Conservation (phyloP, 2,329 filamentous ascomycete species). For the Colletotrichum sp. region DNA sequence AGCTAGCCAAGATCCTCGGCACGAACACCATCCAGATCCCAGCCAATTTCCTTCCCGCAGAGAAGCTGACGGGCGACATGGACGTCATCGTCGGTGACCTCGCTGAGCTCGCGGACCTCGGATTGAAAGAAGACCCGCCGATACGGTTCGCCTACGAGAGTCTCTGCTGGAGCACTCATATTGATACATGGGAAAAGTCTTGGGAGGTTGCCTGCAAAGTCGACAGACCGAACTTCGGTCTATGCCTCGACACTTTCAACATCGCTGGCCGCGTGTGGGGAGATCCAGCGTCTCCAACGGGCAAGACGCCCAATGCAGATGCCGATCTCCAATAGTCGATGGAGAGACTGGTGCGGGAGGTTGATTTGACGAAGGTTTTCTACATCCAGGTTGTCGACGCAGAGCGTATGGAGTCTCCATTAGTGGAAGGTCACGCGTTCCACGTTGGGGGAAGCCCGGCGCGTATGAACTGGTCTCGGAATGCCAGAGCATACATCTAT, state of each 20-base stretch:
- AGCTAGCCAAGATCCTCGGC: slow-evolving; percentile 62
- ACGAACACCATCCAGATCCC: slow-evolving; percentile 79
- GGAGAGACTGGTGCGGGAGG: slow-evolving; percentile 49
- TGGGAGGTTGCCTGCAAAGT: slow-evolving; percentile 72
- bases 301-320: slow-evolving; percentile 59
- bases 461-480: slow-evolving; percentile 68
- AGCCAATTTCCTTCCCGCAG: slow-evolving; percentile 65
- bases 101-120: slow-evolving; percentile 68
- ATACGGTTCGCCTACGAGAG: slow-evolving; percentile 76
- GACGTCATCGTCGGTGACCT: slow-evolving; percentile 66
- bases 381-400: slow-evolving; percentile 80
- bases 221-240: slow-evolving; percentile 71
- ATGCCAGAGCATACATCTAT: slow-evolving; percentile 64
- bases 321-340: slow-evolving; percentile 57
- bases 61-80: slow-evolving; percentile 47
- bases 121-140: slow-evolving; percentile 54
- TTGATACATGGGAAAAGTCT: slow-evolving; percentile 72
- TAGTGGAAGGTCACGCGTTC: slow-evolving; percentile 55
- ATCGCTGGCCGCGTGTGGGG: slow-evolving; percentile 74
- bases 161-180: slow-evolving; percentile 72
- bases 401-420: slow-evolving; percentile 58
- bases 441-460: slow-evolving; percentile 57
- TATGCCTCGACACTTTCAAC: slow-evolving; percentile 83
- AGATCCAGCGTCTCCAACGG: slow-evolving; percentile 61
- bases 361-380: slow-evolving; percentile 71